A percentile compares a stretch with the other conserved stretches of the same genome.
Evolutionary conservation across 306 rosid species (phyloP).

Genomic region (Cucurbita argyrosperma): DNA sequence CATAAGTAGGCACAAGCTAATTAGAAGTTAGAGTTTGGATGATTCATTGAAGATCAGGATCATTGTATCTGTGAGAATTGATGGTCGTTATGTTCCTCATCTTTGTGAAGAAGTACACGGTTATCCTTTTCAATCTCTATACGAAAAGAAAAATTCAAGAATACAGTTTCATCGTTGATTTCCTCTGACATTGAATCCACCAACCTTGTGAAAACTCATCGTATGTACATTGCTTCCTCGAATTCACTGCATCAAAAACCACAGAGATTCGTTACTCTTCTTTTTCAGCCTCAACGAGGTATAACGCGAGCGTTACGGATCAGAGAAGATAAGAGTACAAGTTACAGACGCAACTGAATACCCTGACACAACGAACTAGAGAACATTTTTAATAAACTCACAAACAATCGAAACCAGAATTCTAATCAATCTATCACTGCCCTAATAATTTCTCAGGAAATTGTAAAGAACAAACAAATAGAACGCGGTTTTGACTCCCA

Average conservation of each 20-base stretch:
- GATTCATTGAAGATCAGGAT: slow-evolving; percentile 25
- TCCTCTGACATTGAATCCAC: slow-evolving; percentile 10
- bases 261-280: neutral
- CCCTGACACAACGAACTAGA: neutral
- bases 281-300: neutral
- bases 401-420: neutral
- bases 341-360: neutral
- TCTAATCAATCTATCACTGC: neutral
- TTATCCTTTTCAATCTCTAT: slow-evolving; percentile 1
- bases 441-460: slow-evolving; percentile 4
- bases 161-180: neutral
- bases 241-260: slow-evolving; percentile 26
- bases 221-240: slow-evolving; percentile 2
- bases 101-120: neutral
- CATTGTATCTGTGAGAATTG: slow-evolving; percentile 12
- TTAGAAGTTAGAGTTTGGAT: slow-evolving; percentile 8
- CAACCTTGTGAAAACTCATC: neutral
- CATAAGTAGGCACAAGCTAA: slow-evolving; percentile 26
- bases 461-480: neutral
- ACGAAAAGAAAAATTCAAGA: slow-evolving; percentile 9
- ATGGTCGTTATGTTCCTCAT: slow-evolving; percentile 11
- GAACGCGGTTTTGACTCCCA: neutral
- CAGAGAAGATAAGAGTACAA: neutral
- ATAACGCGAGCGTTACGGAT: neutral
- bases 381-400: neutral